Evolutionary conservation across 2,329 filamentous ascomycete species (phyloP).

Genomic region (Fusarium beomiforme): DNA sequence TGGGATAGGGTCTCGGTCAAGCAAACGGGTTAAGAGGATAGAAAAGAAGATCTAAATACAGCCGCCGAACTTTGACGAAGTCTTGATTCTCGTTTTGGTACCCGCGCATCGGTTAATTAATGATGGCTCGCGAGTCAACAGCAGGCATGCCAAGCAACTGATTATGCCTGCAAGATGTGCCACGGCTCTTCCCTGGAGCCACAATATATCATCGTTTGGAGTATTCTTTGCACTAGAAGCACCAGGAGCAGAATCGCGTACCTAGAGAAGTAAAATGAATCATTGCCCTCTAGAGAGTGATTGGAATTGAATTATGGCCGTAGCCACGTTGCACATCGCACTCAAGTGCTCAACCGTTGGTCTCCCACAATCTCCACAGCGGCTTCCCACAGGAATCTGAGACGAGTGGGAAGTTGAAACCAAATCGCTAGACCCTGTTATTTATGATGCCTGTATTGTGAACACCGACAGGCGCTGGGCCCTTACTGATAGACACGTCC

Average conservation of each 20-base stretch:
- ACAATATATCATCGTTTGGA: background rate
- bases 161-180: background rate
- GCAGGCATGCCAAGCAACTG: background rate
- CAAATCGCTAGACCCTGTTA: slow-evolving; percentile 58
- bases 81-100: background rate
- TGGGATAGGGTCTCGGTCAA: slow-evolving; percentile 18
- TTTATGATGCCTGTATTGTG: slow-evolving; percentile 88
- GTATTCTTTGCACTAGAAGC: slow-evolving; percentile 1
- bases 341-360: slow-evolving; percentile 85
- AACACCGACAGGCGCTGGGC: slow-evolving; percentile 78
- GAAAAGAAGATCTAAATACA: background rate
- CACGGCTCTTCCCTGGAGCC: slow-evolving; percentile 1
- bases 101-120: background rate
- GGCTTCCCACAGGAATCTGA: slow-evolving; percentile 79
- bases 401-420: background rate
- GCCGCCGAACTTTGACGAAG: background rate
- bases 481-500: slow-evolving; percentile 77
- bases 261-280: slow-evolving; percentile 32
- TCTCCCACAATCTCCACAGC: slow-evolving; percentile 93
- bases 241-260: background rate
- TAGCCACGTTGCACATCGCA: slow-evolving; percentile 84
- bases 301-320: slow-evolving; percentile 78
- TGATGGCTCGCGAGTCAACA: background rate
- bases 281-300: slow-evolving; percentile 80
- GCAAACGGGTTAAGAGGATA: slow-evolving; percentile 11